Conservation (phyloP, 2,329 filamentous ascomycete species). For the Penicillium sp. region DNA sequence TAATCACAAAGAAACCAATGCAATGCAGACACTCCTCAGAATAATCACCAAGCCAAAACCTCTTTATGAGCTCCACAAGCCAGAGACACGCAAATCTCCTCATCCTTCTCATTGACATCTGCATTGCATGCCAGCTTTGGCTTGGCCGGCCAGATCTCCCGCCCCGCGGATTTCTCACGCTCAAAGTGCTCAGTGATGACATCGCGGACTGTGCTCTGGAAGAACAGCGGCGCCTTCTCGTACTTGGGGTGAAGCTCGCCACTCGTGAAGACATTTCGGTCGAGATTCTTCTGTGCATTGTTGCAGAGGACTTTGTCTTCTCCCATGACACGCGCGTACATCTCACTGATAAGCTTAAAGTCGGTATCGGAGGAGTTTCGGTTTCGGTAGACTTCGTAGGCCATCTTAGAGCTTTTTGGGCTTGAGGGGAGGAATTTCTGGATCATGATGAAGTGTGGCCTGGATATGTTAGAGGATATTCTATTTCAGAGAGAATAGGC, state of each 20-base stretch:
- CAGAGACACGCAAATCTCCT: conserved; percentile 24
- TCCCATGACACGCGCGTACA: conserved; percentile 64
- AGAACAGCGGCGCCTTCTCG: conserved; percentile 60
- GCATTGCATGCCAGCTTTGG: conserved; percentile 26
- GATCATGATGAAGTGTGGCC: conserved; percentile 64
- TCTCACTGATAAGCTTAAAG: conserved; percentile 57
- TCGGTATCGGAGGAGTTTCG: conserved; percentile 59
- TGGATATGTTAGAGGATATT: conserved; percentile 33
- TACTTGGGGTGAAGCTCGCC: conserved; percentile 62
- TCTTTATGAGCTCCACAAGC: conserved; percentile 26
- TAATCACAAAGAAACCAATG: neutral
- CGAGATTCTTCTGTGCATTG: conserved; percentile 60
- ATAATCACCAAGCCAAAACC: conserved; percentile 27
- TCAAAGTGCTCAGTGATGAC: conserved; percentile 50
- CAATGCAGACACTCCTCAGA: neutral
- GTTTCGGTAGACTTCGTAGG: conserved; percentile 64
- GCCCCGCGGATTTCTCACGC: conserved; percentile 46
- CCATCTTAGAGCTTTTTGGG: conserved; percentile 55
- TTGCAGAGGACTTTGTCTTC: conserved; percentile 65
- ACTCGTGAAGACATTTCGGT: conserved; percentile 61
- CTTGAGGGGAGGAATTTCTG: conserved; percentile 61
- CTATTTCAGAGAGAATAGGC: no score
- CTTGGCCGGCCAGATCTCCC: conserved; percentile 55
- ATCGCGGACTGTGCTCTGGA: conserved; percentile 55
- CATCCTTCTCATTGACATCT: conserved; percentile 26